Base-by-base conservation (phyloP, 176 grass and related monocot genomes). In the Echinochloa phyllopogon region DNA sequence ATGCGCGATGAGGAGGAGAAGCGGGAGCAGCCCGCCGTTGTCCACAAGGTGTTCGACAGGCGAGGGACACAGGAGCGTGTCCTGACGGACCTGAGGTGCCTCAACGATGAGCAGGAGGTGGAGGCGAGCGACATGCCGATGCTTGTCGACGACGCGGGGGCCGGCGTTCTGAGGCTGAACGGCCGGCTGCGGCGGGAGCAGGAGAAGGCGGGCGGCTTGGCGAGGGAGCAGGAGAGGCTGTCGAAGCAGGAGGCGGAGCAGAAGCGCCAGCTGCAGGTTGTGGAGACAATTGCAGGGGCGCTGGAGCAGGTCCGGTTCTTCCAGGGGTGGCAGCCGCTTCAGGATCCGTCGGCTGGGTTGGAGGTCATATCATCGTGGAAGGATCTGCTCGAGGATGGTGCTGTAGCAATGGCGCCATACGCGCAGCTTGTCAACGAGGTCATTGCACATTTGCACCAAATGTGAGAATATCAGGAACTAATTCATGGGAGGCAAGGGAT, bases 401-500 rank as follows among this genome's bases (percentile, higher is more conserved):
- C 38, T 43, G 86, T 68, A 8, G 71, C 82, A 1, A 67, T 83
- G 80, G 71, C 85, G 48, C 92, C 94, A 14, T 90, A 94, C 77
- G 73, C 58, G 11, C 94, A 88, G 75, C 85, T 97, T 23, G 87
- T 88, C 47, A 77, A 66, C 0, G 91, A 94, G 76, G 85, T 94
- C 43, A 67, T 97, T 94, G 11, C 92, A n/a, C n/a, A n/a, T n/a
- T n/a, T n/a, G n/a, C 92, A 33, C 78, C 75, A n/a, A n/a, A n/a
- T 16, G 89, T 92, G 56, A 80, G 92, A 83, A 86, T 82, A 48
- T 60, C 75, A 8, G 87, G 82, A 50, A 88, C 92, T 10, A 94
- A 97, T 38, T 90, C 85, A 9, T 94, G 94, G 94, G 74, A 90
- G n/a, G 94, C 89, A 21, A 89, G 87, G 86, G 94, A 80, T 16